These are phyloP conservation scores for Monosporozyma solicola DNA, from an alignment of 805 yeast species.

Conservation along the genomic window DNA sequence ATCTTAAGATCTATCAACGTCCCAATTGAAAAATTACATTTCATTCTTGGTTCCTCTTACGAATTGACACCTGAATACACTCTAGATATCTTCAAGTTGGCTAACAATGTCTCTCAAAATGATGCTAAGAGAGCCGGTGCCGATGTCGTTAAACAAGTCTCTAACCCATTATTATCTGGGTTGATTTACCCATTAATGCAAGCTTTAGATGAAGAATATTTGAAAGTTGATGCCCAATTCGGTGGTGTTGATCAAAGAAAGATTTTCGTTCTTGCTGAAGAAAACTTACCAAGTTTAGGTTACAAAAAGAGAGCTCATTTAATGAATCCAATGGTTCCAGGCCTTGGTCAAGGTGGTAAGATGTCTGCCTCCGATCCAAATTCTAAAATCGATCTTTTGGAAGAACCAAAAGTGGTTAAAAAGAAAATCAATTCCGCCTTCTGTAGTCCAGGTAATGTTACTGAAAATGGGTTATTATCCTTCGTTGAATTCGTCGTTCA, in stretches of 20 bases:
- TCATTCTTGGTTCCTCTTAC: constrained; percentile 84
- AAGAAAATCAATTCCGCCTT: constrained; percentile 89
- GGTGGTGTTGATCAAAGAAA: constrained; percentile 99
- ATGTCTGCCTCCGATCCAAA: constrained; percentile 99
- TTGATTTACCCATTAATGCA: constrained; percentile 98
- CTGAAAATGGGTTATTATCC: constrained; percentile 82
- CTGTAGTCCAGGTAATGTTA: constrained; percentile 91
- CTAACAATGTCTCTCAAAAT: constrained; percentile 82
- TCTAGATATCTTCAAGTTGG: constrained; percentile 77
- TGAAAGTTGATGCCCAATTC: constrained; percentile 86
- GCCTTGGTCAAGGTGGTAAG: constrained; percentile 92
- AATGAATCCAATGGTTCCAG: constrained; percentile 99
- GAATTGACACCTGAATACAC: constrained; percentile 73
- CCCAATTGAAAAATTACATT: constrained; percentile 79
- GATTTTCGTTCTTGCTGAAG: constrained; percentile 94
- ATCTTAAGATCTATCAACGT: constrained; percentile 80
- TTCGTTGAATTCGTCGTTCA: constrained; percentile 76
- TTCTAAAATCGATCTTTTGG: constrained; percentile 89
- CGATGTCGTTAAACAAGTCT: constrained; percentile 96
- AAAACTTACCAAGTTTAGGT: constrained; percentile 75
- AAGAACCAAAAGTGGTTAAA: constrained; percentile 77
- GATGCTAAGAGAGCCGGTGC: constrained; percentile 99
- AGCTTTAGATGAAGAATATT: constrained; percentile 89
- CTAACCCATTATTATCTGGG: constrained; percentile 87
- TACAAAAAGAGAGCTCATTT: constrained; percentile 97